Evolutionary conservation across 352 stramenopile genomes (phyloP).

Genomic region (Pythium sp.): DNA sequence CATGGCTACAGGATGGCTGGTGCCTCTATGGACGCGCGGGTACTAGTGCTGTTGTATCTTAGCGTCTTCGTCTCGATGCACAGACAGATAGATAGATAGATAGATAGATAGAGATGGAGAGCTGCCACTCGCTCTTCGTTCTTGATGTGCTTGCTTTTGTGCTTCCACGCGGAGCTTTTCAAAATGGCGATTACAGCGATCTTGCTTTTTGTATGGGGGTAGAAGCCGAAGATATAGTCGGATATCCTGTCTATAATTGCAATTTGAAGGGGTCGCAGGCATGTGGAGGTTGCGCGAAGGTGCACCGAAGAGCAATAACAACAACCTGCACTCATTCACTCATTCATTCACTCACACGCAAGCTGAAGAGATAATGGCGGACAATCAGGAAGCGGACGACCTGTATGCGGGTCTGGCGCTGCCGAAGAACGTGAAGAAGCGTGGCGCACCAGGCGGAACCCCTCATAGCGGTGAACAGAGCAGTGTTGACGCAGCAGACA

Average conservation of each 20-base stretch:
- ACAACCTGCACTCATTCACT: too few species aligned
- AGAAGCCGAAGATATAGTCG: neutral
- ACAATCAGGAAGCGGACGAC: conserved; percentile 22
- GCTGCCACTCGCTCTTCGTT: neutral
- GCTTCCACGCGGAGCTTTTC: conserved; percentile 14
- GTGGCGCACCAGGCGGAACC: conserved; percentile 7
- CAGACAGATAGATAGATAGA: neutral
- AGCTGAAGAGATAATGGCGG: neutral
- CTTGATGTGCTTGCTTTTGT: neutral
- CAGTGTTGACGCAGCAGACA: neutral
- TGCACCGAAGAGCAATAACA: neutral
- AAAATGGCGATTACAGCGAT: neutral
- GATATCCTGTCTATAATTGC: neutral
- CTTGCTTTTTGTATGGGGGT: neutral
- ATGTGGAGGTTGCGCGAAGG: conserved; percentile 9
- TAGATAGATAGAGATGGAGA: neutral
- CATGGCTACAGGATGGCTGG: neutral
- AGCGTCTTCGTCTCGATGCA: neutral
- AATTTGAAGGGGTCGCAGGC: neutral
- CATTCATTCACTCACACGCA: neutral
- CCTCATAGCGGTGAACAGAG: neutral
- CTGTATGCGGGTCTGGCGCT: conserved; percentile 57
- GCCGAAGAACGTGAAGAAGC: conserved; percentile 53
- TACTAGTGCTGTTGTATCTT: neutral
- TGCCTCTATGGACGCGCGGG: too few species aligned